Conservation (phyloP, 768 basidiomycete genomes). For the Leccinum fibrillosum region DNA sequence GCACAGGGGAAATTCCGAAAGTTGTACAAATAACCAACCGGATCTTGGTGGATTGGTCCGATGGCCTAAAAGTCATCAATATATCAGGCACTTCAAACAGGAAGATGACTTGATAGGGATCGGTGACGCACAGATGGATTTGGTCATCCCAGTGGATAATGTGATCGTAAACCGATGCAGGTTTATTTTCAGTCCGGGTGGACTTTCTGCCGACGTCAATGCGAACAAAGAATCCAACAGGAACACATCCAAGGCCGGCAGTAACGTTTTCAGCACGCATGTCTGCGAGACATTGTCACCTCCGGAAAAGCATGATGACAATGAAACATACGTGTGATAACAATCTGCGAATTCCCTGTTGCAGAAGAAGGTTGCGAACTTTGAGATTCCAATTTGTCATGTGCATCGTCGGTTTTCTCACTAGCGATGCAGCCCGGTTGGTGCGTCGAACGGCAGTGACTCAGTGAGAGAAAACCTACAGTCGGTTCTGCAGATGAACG, state of each 20-base stretch:
- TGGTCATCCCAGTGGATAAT: constrained; percentile 13
- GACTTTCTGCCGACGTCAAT: not conserved
- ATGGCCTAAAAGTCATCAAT: not conserved
- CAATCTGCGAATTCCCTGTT: not conserved
- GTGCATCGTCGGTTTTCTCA: too few relatives aligned
- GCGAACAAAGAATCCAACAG: constrained; percentile 14
- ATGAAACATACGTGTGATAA: constrained; percentile 2
- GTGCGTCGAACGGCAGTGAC: not conserved
- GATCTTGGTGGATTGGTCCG: not conserved
- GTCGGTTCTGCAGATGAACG: constrained; percentile 1
- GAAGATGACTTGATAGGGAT: not conserved
- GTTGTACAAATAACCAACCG: not conserved
- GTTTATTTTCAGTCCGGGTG: constrained; percentile 6
- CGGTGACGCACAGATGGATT: not conserved
- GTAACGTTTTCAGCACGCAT: constrained; percentile 10
- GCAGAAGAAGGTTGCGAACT: not conserved
- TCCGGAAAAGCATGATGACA: not conserved
- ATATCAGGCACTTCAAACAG: not conserved
- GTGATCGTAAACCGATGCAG: not conserved
- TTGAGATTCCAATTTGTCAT: not conserved
- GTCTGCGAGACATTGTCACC: not conserved
- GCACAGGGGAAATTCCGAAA: not conserved
- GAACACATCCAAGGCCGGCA: constrained; percentile 10
- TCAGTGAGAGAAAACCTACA: not conserved
- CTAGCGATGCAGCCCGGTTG: not conserved